Conservation (phyloP, 1,139 yeast genomes). For the Pichia sp. region DNA sequence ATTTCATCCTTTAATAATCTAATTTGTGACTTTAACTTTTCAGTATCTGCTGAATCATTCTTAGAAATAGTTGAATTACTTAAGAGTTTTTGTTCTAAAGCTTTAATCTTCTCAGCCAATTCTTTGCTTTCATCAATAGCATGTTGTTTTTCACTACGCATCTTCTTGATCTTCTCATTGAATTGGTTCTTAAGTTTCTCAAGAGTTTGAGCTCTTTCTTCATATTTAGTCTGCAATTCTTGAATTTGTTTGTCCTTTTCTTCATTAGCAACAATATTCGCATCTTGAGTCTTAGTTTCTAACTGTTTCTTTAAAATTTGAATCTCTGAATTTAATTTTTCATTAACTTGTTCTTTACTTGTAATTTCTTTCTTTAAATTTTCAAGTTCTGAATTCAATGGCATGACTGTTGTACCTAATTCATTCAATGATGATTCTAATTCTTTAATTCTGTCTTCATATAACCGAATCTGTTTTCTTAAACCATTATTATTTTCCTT, state of each 20-base stretch:
- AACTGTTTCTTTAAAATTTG: conserved; percentile 31
- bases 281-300: conserved; percentile 15
- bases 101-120: conserved; percentile 15
- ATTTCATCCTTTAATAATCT: conserved; percentile 13
- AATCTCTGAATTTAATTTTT: conserved; percentile 27
- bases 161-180: conserved; percentile 25
- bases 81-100: conserved; percentile 12
- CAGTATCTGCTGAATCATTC: conserved; percentile 11
- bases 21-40: conserved; percentile 15
- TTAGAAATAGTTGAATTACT: not conserved
- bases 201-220: conserved; percentile 14
- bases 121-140: conserved; percentile 19
- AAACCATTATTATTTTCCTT: conserved; percentile 70
- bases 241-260: conserved; percentile 4
- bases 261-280: not conserved
- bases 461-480: conserved; percentile 44
- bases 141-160: conserved; percentile 20
- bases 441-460: conserved; percentile 29
- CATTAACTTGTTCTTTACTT: conserved; percentile 36
- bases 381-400: conserved; percentile 31
- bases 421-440: conserved; percentile 33
- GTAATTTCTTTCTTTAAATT: conserved; percentile 35
- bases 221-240: conserved; percentile 10
- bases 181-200: conserved; percentile 26
- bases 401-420: conserved; percentile 24